Evolutionary conservation across 1,284 basidiomycete genomes (phyloP).

Genomic region (Ustilago shanxiensis): DNA sequence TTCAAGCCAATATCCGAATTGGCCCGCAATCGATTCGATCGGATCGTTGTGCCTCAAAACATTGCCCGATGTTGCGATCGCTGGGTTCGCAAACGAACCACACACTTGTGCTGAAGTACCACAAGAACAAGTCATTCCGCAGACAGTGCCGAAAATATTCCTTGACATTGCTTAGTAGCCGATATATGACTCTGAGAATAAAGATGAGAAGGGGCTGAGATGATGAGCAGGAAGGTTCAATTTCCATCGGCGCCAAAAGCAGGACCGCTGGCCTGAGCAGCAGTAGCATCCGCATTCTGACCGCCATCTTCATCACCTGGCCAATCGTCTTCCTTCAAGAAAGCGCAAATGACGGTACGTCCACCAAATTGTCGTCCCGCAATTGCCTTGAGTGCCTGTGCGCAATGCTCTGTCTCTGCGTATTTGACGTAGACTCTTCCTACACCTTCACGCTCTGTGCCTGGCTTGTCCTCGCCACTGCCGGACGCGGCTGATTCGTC

Average conservation of each 20-base stretch:
- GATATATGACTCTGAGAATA: not conserved
- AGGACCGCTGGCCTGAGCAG: constrained; percentile 53
- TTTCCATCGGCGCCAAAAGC: constrained; percentile 27
- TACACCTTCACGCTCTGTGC: constrained; percentile 89
- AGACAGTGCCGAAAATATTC: too few species aligned
- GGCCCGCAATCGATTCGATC: not conserved
- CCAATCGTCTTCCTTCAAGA: constrained; percentile 66
- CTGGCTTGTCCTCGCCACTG: constrained; percentile 70
- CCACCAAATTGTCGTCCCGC: constrained; percentile 93
- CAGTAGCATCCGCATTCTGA: constrained; percentile 54
- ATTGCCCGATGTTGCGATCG: too few species aligned
- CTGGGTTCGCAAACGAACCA: too few species aligned
- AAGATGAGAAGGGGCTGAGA: not conserved
- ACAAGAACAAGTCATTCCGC: too few species aligned
- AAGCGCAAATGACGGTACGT: constrained; percentile 79
- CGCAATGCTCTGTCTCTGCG: constrained; percentile 76
- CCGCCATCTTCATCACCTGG: constrained; percentile 64
- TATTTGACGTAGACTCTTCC: constrained; percentile 94
- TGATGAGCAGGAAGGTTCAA: not conserved
- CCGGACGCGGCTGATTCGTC: constrained; percentile 66
- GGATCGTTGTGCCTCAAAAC: not conserved
- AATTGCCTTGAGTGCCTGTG: constrained; percentile 81
- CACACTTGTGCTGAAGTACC: too few species aligned
- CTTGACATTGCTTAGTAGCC: not conserved
- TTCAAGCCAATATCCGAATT: not conserved